Base-by-base conservation (phyloP, 2,329 filamentous ascomycete species). In the Venturia aucupariae region DNA sequence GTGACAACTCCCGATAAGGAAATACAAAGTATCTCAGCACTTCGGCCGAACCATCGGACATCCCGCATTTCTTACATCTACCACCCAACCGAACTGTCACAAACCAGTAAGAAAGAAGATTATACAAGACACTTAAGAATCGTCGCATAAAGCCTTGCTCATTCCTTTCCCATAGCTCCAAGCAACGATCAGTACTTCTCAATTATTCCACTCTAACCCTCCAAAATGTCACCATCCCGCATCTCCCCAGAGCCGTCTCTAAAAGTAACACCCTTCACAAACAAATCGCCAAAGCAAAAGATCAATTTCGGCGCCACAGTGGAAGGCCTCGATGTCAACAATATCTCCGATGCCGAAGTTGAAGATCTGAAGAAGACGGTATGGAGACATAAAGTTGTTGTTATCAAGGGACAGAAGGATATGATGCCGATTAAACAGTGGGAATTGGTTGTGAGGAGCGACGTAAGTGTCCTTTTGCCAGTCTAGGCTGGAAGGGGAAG, bases 381-480 rank as follows among this genome's bases (percentile, higher is more conserved):
- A 13, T 63, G 51, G 44, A 57, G 32, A 39, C 46, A 63, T 35
- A 63, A 63, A 39, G 61, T 63, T 30, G 44, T 63, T 39, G 61
- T 63, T 6, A 48, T 63, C 30, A 63, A 57, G n/a, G 61, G 61
- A 1, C 61, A 63, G 48, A 54, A 59, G 15, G 46, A 63, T 22
- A 38, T 63, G 24, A 15, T 46, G 10, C 61, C 61, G 8, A 63
- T 57, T 11, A 63, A 63, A 46, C 61, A 63, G n/a, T 63, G 44
- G 44, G 61, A 63, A 32, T 35, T 63, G 27, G 61, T 63, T 15
- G 35, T 38, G 27, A n/a, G 61, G 51, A 39, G 46, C 27, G 61
- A 63, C 32, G 48, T 54, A 24, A 54, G 48, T 27, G 27, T 17
- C 17, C 32, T 8, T 15, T 8, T 22, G 5, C n/a, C 3, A 19